Conservation (phyloP, 768 basidiomycete species). For the Tylopilus balloui region DNA sequence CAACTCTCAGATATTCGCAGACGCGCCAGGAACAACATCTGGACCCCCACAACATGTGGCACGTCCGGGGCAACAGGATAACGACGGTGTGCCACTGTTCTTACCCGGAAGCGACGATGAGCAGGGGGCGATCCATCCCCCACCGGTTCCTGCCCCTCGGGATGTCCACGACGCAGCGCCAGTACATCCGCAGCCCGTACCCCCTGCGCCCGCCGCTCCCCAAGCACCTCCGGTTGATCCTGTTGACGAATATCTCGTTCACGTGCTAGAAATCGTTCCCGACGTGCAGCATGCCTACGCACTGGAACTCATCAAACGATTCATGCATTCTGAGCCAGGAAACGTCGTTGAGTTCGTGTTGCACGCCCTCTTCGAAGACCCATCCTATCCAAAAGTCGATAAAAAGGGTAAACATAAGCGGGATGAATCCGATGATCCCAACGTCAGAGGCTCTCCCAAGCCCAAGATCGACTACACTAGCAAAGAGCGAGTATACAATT, state of each 20-base stretch:
- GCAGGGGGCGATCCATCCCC: not conserved
- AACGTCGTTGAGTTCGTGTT: constrained; percentile 51
- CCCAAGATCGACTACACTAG: constrained; percentile 52
- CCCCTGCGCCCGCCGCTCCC: constrained; percentile 3
- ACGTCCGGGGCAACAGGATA: not conserved
- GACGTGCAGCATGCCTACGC: constrained; percentile 61
- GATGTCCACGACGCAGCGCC: not conserved
- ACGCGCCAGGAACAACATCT: not conserved
- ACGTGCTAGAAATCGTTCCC: constrained; percentile 64
- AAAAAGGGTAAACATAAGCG: constrained; percentile 45
- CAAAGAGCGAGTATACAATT: constrained; percentile 40
- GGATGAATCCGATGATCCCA: constrained; percentile 23
- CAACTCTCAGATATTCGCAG: constrained; percentile 6
- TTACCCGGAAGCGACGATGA: constrained; percentile 38
- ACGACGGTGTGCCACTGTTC: constrained; percentile 30
- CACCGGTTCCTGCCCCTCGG: not conserved
- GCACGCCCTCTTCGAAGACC: constrained; percentile 58
- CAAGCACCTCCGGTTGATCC: constrained; percentile 16
- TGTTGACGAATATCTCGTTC: constrained; percentile 37
- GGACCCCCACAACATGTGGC: constrained; percentile 13
- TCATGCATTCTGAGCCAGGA: constrained; percentile 33
- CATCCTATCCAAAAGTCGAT: constrained; percentile 52
- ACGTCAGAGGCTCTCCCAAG: constrained; percentile 31
- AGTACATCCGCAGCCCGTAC: not conserved
- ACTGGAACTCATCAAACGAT: constrained; percentile 42